Percentiles rank a stretch among this genome's conserved stretches.
phyloP scores from a whole-genome alignment of 371 early-diverging fungal genomes.

The Mortierella sp. region DNA sequence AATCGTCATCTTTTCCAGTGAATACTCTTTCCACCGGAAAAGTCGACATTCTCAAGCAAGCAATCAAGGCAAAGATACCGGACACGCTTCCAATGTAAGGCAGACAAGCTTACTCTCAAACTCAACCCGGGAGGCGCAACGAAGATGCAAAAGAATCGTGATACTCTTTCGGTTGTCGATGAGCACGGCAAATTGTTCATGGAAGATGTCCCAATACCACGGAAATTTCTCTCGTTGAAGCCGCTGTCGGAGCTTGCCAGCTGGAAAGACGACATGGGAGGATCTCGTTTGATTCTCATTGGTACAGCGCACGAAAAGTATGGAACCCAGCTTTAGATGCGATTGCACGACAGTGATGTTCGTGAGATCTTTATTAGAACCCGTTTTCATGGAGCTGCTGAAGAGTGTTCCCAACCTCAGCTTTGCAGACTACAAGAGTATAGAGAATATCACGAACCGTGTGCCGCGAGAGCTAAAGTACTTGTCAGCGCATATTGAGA shows the following conservation, averaged over 20 bases:
- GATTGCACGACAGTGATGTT: background rate
- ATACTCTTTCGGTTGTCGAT: conserved; percentile 22
- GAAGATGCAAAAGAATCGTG: conserved; percentile 8
- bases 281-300: conserved; percentile 6
- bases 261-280: background rate
- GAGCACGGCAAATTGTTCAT: conserved; percentile 32
- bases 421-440: background rate
- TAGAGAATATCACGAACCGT: background rate
- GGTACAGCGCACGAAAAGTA: conserved; percentile 7
- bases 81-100: background rate
- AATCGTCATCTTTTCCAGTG: background rate
- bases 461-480: background rate
- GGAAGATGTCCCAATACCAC: conserved; percentile 3
- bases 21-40: background rate
- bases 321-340: background rate
- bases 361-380: background rate
- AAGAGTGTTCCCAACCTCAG: background rate
- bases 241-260: conserved; percentile 5
- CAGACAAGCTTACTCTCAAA: background rate
- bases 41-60: background rate
- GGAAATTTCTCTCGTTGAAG: conserved; percentile 6
- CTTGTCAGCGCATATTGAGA: background rate
- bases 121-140: background rate
- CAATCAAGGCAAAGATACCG: background rate
- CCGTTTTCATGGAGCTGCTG: background rate